Evolutionary conservation across 768 basidiomycete species (phyloP), one percentile per base, ranked within the genome.

Genomic region (Russula dissimulans): DNA sequence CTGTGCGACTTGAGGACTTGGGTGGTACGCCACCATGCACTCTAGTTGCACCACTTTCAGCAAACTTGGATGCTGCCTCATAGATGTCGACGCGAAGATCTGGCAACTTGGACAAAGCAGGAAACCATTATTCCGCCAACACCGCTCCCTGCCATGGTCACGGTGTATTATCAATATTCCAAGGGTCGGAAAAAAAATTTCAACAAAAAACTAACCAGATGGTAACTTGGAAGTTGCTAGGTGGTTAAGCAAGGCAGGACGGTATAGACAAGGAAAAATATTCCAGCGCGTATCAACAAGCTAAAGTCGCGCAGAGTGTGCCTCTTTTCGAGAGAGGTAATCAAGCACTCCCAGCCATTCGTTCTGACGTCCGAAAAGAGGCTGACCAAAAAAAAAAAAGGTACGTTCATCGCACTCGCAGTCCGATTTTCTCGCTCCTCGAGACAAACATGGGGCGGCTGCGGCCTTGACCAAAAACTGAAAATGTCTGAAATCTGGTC

Each of bases 201-300:
- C 39, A 43, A 5, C n/a, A n/a, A 22, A 56, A 54, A 18, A 51
- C 71, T 75, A 60, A 83, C 83, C 81, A 82, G 44, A 84, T 80
- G 4, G 54, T 54, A 15, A 61, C 38, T n/a, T 34, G 29, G 31
- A 56, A 56, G 32, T 43, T 61, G 50, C 18, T 18, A 3, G 49
- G 36, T 18, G 31, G 15, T 9, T 38, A 12, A 18, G 31, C 5
- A 15, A 31, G 3, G 29, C 17, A 9, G 31, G 8, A n/a, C 31
- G 17, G 17, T n/a, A 12, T 10, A 17, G 31, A 48, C 18, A n/a
- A 32, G 47, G 42, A 6, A 43, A n/a, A 18, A 43, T 43, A 10
- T n/a, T n/a, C n/a, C 39, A 41, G 39, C 10, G 39, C 10, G 39
- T 10, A 6, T 10, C 12, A 4, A 12, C 34, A 36, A 15, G 39